Conservation (phyloP, 2,329 filamentous ascomycete genomes). For the Pyricularia sp. region DNA sequence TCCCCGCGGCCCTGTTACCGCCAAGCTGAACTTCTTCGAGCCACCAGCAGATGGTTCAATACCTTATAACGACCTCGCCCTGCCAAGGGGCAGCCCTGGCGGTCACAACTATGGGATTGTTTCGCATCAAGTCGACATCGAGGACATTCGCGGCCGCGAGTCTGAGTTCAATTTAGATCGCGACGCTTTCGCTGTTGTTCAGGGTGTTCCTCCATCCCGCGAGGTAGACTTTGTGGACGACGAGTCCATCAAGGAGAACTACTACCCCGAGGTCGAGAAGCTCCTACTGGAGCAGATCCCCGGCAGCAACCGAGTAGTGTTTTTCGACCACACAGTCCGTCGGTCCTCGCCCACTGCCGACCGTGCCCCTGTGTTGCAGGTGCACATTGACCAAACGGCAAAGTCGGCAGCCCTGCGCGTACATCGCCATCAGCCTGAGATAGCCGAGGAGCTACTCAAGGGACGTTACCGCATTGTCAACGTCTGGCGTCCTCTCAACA, state of each 20-base stretch:
- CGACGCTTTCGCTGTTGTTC: conserved; percentile 59
- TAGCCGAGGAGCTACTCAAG: conserved; percentile 30
- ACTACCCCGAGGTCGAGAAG: conserved; percentile 77
- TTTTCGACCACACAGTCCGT: conserved; percentile 53
- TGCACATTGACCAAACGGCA: conserved; percentile 48
- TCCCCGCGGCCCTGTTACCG: conserved; percentile 11
- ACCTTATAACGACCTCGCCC: conserved; percentile 27
- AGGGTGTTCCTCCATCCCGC: conserved; percentile 44
- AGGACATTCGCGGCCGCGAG: conserved; percentile 67
- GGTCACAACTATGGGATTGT: conserved; percentile 55
- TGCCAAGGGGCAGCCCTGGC: conserved; percentile 43
- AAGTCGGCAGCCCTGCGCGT: conserved; percentile 11
- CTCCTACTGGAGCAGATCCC: conserved; percentile 52
- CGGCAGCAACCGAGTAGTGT: conserved; percentile 43
- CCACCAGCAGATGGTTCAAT: conserved; percentile 16
- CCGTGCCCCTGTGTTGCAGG: conserved; percentile 28
- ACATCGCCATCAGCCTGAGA: conserved; percentile 32
- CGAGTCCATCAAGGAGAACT: conserved; percentile 56
- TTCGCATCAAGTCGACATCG: conserved; percentile 45
- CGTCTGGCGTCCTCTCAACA: conserved; percentile 64
- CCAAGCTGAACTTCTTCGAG: conserved; percentile 19
- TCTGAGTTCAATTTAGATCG: conserved; percentile 23
- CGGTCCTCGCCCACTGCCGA: conserved; percentile 33
- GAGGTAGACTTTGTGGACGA: conserved; percentile 58
- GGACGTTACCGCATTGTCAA: conserved; percentile 63